Evolutionary conservation across 345 rosid species (phyloP).

Genomic region (Toxicodendron radicans): DNA sequence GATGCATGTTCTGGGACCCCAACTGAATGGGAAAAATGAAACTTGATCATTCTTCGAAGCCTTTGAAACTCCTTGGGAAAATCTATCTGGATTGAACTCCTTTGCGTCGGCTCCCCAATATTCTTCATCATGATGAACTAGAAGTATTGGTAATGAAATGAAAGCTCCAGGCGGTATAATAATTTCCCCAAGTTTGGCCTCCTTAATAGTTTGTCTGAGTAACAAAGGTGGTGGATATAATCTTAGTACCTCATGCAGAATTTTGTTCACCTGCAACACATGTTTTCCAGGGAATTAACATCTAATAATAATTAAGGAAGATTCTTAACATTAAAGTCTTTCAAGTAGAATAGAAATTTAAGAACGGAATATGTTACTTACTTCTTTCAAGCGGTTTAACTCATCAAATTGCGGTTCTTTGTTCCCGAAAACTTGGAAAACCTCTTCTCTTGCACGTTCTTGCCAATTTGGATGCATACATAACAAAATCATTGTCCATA

Average conservation of each 20-base stretch:
- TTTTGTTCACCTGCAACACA: constrained; percentile 38
- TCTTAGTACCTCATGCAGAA: constrained; percentile 53
- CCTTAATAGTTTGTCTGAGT: constrained; percentile 13
- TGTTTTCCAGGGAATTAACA: no score
- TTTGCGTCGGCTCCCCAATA: constrained; percentile 62
- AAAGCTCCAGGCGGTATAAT: constrained; percentile 35
- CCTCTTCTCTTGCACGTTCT: constrained; percentile 52
- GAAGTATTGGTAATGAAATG: constrained; percentile 23
- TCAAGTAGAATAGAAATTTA: no score
- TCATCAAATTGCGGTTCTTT: constrained; percentile 41
- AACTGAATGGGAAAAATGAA: constrained; percentile 49
- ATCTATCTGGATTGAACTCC: constrained; percentile 62
- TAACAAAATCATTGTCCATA: constrained; percentile 52
- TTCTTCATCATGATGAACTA: constrained; percentile 43
- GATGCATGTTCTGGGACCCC: constrained; percentile 65
- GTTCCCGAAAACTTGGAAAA: constrained; percentile 32
- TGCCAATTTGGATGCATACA: constrained; percentile 61
- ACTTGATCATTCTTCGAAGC: constrained; percentile 46
- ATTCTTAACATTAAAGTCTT: no score
- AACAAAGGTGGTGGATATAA: constrained; percentile 44
- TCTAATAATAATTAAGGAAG: no score
- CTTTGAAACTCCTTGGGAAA: constrained; percentile 49
- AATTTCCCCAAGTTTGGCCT: constrained; percentile 45
- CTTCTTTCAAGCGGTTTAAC: constrained; percentile 33
- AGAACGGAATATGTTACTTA: constrained; percentile 7